Percentiles rank a stretch among this genome's conserved stretches.
Conservation (phyloP, 2,329 filamentous ascomycete genomes). For the Parastagonospora nodorum region DNA sequence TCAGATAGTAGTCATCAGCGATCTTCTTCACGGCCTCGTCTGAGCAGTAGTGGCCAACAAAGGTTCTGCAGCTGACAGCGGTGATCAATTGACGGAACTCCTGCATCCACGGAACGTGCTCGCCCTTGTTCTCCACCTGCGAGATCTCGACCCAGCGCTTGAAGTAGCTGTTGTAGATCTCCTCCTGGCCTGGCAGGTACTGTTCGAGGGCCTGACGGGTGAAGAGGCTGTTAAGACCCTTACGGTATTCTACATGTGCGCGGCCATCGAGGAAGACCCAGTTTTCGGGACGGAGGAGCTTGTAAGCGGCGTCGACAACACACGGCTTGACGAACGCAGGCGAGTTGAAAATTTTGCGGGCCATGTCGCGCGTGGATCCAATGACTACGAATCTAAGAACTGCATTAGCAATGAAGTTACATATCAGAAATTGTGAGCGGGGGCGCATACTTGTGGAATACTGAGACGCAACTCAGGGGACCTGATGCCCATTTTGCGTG, state of each 20-base stretch:
- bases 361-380: slow-evolving; percentile 91
- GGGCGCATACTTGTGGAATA: slow-evolving; percentile 87
- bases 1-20: slow-evolving; percentile 94
- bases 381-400: slow-evolving; percentile 86
- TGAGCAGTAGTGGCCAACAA: slow-evolving; percentile 93
- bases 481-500: slow-evolving; percentile 91
- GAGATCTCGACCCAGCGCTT: slow-evolving; percentile 77
- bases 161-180: slow-evolving; percentile 89
- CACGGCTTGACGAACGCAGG: slow-evolving; percentile 91
- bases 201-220: slow-evolving; percentile 84
- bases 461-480: slow-evolving; percentile 91
- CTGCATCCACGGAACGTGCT: slow-evolving; percentile 86
- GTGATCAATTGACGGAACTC: slow-evolving; percentile 94
- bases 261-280: slow-evolving; percentile 98
- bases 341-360: slow-evolving; percentile 95
- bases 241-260: slow-evolving; percentile 94
- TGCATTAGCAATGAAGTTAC: slow-evolving; percentile 17
- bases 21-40: slow-evolving; percentile 92
- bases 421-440: background rate
- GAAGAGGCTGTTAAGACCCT: slow-evolving; percentile 93
- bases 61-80: slow-evolving; percentile 93
- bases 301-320: slow-evolving; percentile 91
- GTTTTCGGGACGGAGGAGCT: slow-evolving; percentile 88
- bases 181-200: slow-evolving; percentile 91
- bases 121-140: slow-evolving; percentile 67